Conservation (phyloP, 768 basidiomycete species). For the Leucosporidium yakuticum region DNA sequence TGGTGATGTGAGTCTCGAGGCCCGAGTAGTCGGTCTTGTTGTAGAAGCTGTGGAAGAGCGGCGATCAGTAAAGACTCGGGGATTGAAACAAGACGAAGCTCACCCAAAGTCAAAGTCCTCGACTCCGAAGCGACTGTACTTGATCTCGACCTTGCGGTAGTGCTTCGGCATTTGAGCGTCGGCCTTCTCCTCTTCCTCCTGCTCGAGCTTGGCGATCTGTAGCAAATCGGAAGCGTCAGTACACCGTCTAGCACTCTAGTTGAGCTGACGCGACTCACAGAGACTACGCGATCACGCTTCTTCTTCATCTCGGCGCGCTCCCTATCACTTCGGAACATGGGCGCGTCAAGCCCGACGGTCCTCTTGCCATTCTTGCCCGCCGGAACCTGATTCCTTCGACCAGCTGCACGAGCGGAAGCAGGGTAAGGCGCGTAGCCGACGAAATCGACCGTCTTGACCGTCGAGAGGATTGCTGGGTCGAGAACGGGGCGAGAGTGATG, state of each 20-base stretch:
- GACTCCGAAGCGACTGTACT: constrained; percentile 96
- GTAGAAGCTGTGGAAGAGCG: constrained; percentile 61
- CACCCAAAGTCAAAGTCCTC: constrained; percentile 99
- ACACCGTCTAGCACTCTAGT: neutral
- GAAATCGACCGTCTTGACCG: constrained; percentile 81
- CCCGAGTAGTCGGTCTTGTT: constrained; percentile 87
- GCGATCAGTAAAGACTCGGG: neutral
- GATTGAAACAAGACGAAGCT: constrained; percentile 7
- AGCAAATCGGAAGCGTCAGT: neutral
- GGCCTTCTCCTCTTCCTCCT: constrained; percentile 18
- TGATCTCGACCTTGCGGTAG: constrained; percentile 91
- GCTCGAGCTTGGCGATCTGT: neutral
- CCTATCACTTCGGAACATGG: constrained; percentile 74
- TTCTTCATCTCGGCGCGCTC: constrained; percentile 44
- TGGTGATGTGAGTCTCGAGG: constrained; percentile 90
- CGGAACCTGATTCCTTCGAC: constrained; percentile 68
- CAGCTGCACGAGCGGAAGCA: constrained; percentile 61
- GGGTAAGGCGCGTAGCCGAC: constrained; percentile 85
- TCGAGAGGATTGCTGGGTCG: constrained; percentile 65
- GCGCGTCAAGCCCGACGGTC: constrained; percentile 41
- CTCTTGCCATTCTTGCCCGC: constrained; percentile 51
- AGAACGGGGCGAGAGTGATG: constrained; percentile 50
- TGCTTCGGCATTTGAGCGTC: constrained; percentile 56
- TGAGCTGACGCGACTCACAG: neutral
- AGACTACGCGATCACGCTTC: constrained; percentile 13